Base-by-base conservation (phyloP, 2,329 filamentous ascomycete genomes). In the Aspergillus sp. region DNA sequence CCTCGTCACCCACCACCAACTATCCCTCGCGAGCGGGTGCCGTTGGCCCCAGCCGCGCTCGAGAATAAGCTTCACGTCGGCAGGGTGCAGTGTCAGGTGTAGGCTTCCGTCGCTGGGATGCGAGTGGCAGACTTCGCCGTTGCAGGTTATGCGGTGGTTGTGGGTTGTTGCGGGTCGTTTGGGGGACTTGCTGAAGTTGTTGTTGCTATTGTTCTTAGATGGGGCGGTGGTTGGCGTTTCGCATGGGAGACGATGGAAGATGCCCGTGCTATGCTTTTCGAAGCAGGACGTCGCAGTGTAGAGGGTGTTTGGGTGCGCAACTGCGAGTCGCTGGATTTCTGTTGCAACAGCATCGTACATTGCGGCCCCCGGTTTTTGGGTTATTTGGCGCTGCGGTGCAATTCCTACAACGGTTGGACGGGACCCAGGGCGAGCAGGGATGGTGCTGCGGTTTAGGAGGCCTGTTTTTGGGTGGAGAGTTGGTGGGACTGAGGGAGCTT, bases 101-200 rank as follows among this genome's bases (percentile, higher is more conserved):
- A 95, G 80, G 3, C 86, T 89, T 60, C 88, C 84, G 64, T 95
- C 91, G 23, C 82, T 87, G 49, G 87, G 84, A 73, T 96, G 91
- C 11, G 91, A 85, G 71, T 96, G 91, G 66, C 86, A 89, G 44
- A 96, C 84, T 75, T 96, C 91, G n/a, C 90, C 90, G 64, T 88
- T 84, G 57, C 69, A 72, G 50, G 69, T 71, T 40, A 61, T 56
- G 17, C 63, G 68, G 39, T 54, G 55, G 15, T 46, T 57, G 51
- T 44, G 51, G 53, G 27, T 52, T 14, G 33, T 31, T 43, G 43
- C 35, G 14, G 27, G 17, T 15, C 21, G 45, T 48, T 25, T 31
- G 14, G 44, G 44, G 6, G 23, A n/a, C 17, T 27, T 45, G 23
- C 23, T 45, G 31, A 46, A 5, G 39, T 5, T 37, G 9, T 27